Evolutionary conservation across 176 grass and related monocot genomes (phyloP).

Genomic region (Canna indica): DNA sequence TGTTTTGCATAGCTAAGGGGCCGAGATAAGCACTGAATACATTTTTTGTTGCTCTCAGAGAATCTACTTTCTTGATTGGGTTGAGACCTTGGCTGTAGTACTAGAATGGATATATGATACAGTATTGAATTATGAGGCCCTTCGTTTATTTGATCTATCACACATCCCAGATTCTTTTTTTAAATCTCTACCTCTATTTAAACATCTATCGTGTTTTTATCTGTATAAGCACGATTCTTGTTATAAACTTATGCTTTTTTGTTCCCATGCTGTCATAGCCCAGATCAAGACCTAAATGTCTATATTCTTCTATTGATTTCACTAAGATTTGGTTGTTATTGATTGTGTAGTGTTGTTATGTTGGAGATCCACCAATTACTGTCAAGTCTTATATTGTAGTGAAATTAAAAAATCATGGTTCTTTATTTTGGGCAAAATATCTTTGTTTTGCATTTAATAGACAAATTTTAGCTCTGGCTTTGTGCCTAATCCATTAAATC

Average conservation of each 20-base stretch:
- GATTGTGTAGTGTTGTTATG: not conserved
- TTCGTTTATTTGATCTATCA: not conserved
- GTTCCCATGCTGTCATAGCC: too few relatives aligned
- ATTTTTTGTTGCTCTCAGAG: too few relatives aligned
- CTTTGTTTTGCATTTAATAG: not conserved
- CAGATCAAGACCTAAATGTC: not conserved
- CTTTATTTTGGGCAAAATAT: not conserved
- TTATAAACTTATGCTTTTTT: not conserved
- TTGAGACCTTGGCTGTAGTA: not conserved
- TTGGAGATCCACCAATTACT: not conserved
- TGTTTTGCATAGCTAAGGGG: too few relatives aligned
- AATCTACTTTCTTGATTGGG: too few relatives aligned
- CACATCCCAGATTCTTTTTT: not conserved
- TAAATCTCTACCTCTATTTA: not conserved
- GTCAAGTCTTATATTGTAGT: not conserved
- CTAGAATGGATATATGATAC: too few relatives aligned
- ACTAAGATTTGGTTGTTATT: not conserved
- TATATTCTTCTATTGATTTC: not conserved
- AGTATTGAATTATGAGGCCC: not conserved
- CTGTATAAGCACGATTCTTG: not conserved
- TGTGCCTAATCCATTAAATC: too few relatives aligned
- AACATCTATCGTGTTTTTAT: not conserved
- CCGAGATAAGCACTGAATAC: too few relatives aligned
- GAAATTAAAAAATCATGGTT: not conserved
- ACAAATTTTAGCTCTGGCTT: too few relatives aligned